Evolutionary conservation across 2,329 filamentous ascomycete genomes (phyloP), one percentile per base, ranked within the genome.

Genomic region (Bimuria novae-zelandiae): DNA sequence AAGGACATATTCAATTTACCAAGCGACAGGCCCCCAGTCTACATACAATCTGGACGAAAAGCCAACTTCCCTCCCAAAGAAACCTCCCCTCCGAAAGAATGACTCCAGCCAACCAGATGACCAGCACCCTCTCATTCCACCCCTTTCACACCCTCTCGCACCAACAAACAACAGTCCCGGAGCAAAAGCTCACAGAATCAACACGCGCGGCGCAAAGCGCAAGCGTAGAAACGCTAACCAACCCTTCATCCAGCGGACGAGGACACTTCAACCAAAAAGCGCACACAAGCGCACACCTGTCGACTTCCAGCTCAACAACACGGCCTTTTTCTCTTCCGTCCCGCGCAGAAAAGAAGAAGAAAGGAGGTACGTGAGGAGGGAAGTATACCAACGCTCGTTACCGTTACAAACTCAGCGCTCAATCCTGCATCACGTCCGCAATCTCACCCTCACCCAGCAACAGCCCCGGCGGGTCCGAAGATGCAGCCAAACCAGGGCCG

Each of bases 301-400:
- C 72, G 61, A 61, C 66, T 64, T 70, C 68, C 69, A 67, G 63
- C 63, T 68, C 68, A 61, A 61, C 55, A 32, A 21, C 39, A 49
- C 37, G 12, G 4, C 32, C 47, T 42, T 40, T 16, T 54, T 22
- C 49, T 22, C 21, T 47, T 30, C 35, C 59, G 55, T 62, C 65
- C 63, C 59, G 51, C 60, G 56, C 49, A 32, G n/a, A 51, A 52
- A 51, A 54, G 39, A 47, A 44, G 53, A 55, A 59, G 48, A 51
- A 44, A 22, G 43, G 52, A 39, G 36, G 29, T 51, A 50, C 30
- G 42, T 59, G 47, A 67, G 69, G 70, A 73, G 43, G 69, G 69
- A 64, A 70, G 69, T 66, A 61, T 55, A 57, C 23, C 46, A 67
- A 76, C 73, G 71, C 73, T 75, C 69, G 72, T 75, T 75, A 75